Evolutionary conservation across 1,139 yeast genomes (phyloP).

Genomic region (Spathaspora sp.): DNA sequence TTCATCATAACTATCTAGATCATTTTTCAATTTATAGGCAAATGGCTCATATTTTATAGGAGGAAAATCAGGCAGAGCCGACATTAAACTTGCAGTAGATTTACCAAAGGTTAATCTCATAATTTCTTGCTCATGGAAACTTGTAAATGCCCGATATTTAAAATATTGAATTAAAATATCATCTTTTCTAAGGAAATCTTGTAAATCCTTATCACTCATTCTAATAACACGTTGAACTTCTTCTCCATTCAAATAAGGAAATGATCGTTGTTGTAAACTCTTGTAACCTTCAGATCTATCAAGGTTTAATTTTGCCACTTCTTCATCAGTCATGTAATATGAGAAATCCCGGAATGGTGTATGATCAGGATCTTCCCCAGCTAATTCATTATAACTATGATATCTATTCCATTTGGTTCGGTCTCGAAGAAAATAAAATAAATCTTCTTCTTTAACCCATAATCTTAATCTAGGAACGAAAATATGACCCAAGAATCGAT

Average conservation of each 20-base stretch:
- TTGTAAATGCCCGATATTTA: constrained; percentile 30
- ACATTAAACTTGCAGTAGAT: constrained; percentile 26
- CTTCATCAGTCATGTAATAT: constrained; percentile 24
- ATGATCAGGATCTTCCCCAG: constrained; percentile 11
- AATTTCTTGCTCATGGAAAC: constrained; percentile 38
- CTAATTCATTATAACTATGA: constrained; percentile 24
- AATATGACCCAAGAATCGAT: constrained; percentile 23
- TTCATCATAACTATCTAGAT: constrained; percentile 26
- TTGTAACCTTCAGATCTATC: constrained; percentile 15
- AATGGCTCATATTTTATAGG: constrained; percentile 40
- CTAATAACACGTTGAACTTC: constrained; percentile 22
- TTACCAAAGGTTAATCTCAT: constrained; percentile 32
- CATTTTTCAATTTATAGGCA: constrained; percentile 26
- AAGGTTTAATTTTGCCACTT: constrained; percentile 18
- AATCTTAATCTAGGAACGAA: constrained; percentile 31
- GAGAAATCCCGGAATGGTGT: constrained; percentile 12
- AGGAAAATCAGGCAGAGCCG: constrained; percentile 25
- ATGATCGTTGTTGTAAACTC: constrained; percentile 6
- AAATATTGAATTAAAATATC: constrained; percentile 32
- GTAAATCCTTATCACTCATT: constrained; percentile 24
- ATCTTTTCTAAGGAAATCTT: constrained; percentile 32
- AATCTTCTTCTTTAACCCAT: constrained; percentile 26
- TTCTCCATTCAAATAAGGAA: constrained; percentile 16
- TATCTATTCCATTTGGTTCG: constrained; percentile 27
- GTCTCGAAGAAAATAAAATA: constrained; percentile 20